Conservation (phyloP, 176 grass and related monocot species). For the Oryza brachyantha region DNA sequence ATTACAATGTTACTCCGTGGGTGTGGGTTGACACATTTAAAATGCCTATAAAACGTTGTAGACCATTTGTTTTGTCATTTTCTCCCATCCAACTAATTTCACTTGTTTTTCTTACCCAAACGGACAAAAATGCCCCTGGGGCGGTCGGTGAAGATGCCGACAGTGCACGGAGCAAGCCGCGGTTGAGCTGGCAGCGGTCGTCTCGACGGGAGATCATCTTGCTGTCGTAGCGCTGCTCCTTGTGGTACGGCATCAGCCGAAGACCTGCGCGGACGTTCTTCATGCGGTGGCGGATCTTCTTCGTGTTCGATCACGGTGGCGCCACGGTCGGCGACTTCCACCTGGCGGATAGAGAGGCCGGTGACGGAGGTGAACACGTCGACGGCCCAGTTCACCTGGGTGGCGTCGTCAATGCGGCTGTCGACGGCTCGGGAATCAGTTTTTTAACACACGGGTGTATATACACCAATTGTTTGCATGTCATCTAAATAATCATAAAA, state of each 20-base stretch:
- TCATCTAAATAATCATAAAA: too few species aligned
- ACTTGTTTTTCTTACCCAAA: too few species aligned
- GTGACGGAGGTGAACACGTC: constrained; percentile 40
- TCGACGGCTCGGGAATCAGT: too few species aligned
- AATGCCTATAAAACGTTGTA: too few species aligned
- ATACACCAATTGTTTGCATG: too few species aligned
- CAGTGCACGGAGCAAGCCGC: constrained; percentile 21
- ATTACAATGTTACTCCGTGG: too few species aligned
- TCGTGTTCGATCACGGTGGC: constrained; percentile 25
- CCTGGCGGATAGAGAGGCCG: constrained; percentile 31
- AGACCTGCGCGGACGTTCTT: constrained; percentile 27
- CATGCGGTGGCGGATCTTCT: constrained; percentile 19
- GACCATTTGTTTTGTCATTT: too few species aligned
- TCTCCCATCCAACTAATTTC: too few species aligned
- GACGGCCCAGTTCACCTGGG: constrained; percentile 32
- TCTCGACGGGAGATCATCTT: constrained; percentile 39
- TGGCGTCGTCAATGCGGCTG: constrained; percentile 4
- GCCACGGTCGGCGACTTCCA: constrained; percentile 31
- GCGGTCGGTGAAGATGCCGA: constrained; percentile 33
- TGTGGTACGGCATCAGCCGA: constrained; percentile 38
- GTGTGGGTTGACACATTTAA: too few species aligned
- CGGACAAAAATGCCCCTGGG: too few species aligned
- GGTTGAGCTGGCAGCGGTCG: constrained; percentile 20
- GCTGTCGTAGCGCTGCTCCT: constrained; percentile 47
- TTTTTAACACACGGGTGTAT: too few species aligned